Evolutionary conservation across 768 basidiomycete species (phyloP).

Genomic region (Agaricus bisporus): DNA sequence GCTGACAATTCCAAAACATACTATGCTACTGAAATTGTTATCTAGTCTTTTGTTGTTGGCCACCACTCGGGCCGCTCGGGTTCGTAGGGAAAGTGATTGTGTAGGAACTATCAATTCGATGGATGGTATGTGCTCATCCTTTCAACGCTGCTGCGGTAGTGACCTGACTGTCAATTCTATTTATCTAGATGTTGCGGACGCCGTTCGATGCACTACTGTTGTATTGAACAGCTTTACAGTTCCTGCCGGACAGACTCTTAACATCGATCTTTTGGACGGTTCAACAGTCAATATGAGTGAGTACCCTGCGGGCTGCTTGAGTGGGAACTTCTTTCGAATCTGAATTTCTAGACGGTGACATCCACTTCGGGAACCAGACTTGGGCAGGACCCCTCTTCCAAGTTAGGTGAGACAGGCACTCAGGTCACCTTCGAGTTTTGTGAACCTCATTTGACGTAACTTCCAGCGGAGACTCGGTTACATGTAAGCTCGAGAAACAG

Average conservation of each 20-base stretch:
- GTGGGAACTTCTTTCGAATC: not conserved
- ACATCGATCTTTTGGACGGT: slow-evolving; percentile 36
- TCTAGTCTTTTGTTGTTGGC: slow-evolving; percentile 1
- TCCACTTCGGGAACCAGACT: slow-evolving; percentile 44
- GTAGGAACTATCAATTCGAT: slow-evolving; percentile 17
- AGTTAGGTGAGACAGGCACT: slow-evolving; percentile 30
- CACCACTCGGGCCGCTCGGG: not conserved
- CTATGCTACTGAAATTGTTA: slow-evolving; percentile 1
- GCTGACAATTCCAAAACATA: not conserved
- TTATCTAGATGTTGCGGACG: slow-evolving; percentile 37
- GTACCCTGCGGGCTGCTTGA: slow-evolving; percentile 14
- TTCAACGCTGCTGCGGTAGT: not conserved
- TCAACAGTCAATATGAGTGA: slow-evolving; percentile 56
- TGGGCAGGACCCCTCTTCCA: slow-evolving; percentile 54
- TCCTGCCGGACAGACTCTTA: slow-evolving; percentile 45
- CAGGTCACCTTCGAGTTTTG: not conserved
- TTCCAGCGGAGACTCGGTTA: slow-evolving; percentile 39
- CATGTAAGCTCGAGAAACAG: slow-evolving; percentile 30
- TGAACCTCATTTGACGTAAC: not conserved
- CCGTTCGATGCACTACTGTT: slow-evolving; percentile 51
- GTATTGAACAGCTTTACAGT: slow-evolving; percentile 53
- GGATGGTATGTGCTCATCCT: slow-evolving; percentile 10
- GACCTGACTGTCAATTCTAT: not conserved
- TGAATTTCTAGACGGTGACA: slow-evolving; percentile 42
- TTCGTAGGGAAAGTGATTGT: slow-evolving; percentile 3